Conservation (phyloP, 2,329 filamentous ascomycete genomes). For the Hypoxylon sp. region DNA sequence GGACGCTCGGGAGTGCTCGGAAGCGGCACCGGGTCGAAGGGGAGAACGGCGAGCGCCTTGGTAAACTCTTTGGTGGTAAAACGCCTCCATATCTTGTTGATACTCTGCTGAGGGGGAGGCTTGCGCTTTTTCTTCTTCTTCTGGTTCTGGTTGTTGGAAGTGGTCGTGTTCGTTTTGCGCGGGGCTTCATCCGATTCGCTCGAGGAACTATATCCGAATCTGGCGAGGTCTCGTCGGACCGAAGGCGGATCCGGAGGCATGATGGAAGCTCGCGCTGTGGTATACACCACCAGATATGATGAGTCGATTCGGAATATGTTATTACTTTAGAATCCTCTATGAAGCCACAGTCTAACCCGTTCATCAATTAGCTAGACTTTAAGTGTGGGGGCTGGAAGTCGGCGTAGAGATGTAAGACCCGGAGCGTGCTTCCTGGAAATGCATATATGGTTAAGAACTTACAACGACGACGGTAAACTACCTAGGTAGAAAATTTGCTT, state of each 20-base stretch:
- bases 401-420: background rate
- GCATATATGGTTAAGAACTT: constrained; percentile 19
- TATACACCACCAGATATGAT: constrained; percentile 1
- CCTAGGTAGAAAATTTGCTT: constrained; percentile 6
- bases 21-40: constrained; percentile 71
- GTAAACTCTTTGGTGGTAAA: constrained; percentile 74
- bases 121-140: constrained; percentile 72
- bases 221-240: constrained; percentile 47
- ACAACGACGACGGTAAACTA: constrained; percentile 23
- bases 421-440: background rate
- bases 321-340: constrained; percentile 2
- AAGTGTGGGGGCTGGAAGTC: background rate
- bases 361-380: constrained; percentile 15
- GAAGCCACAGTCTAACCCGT: constrained; percentile 6
- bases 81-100: constrained; percentile 76
- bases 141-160: constrained; percentile 57
- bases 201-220: constrained; percentile 64
- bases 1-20: constrained; percentile 66
- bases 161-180: constrained; percentile 54
- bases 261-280: constrained; percentile 8
- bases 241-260: constrained; percentile 37
- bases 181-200: constrained; percentile 64
- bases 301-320: constrained; percentile 8
- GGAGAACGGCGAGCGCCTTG: constrained; percentile 75
- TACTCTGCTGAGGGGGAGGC: constrained; percentile 73